phyloP scores from a whole-genome alignment of 768 basidiomycete species.

The Leccinum variicolor region DNA sequence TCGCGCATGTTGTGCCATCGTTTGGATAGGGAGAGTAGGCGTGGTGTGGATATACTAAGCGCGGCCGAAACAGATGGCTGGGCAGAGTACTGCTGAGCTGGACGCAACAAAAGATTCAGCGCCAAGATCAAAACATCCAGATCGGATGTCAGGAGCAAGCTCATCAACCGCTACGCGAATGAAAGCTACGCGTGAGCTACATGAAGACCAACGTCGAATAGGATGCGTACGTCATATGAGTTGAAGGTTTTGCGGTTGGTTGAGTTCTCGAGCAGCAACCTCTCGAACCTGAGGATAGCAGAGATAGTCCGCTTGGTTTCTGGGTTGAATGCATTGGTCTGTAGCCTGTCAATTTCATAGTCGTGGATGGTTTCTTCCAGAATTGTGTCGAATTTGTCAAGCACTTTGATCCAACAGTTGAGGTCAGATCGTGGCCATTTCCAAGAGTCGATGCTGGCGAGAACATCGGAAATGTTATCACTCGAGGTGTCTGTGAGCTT shows the following conservation, averaged over 20 bases:
- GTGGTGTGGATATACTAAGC: conserved; percentile 76
- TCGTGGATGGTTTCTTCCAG: conserved; percentile 78
- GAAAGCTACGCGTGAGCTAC: conserved; percentile 5
- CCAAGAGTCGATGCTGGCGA: conserved; percentile 77
- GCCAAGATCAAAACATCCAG: conserved; percentile 82
- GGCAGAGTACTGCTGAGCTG: conserved; percentile 91
- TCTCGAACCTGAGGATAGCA: conserved; percentile 85
- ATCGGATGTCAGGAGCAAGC: conserved; percentile 84
- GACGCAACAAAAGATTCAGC: conserved; percentile 83
- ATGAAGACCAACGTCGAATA: background rate
- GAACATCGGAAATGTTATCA: conserved; percentile 65
- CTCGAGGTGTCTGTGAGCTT: conserved; percentile 63
- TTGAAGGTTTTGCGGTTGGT: conserved; percentile 96
- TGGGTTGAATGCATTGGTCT: conserved; percentile 74
- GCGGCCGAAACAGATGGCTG: conserved; percentile 81
- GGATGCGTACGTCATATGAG: conserved; percentile 88
- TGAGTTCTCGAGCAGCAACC: conserved; percentile 91
- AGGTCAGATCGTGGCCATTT: conserved; percentile 95
- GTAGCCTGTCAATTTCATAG: conserved; percentile 84
- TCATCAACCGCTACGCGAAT: conserved; percentile 72
- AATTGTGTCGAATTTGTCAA: conserved; percentile 93
- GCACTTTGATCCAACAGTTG: conserved; percentile 92
- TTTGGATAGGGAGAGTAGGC: conserved; percentile 78
- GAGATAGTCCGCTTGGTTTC: conserved; percentile 70
- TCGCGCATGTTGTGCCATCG: conserved; percentile 84